phyloP scores from a whole-genome alignment of 139 green algal species.

The Coccomyxa sp. region DNA sequence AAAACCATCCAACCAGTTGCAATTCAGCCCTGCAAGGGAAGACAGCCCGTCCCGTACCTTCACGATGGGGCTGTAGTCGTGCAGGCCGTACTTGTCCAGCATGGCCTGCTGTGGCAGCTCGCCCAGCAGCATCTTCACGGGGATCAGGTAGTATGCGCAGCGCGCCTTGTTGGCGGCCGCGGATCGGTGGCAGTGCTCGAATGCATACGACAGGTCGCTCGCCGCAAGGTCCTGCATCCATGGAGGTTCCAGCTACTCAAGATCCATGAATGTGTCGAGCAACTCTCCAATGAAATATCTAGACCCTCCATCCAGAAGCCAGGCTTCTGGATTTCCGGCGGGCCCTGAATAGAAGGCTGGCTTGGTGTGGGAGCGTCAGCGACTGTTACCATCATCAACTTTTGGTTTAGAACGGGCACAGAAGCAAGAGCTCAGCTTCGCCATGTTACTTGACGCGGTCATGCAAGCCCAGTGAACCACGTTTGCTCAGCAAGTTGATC shows the following conservation, averaged over 20 bases:
- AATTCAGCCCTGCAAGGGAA: neutral
- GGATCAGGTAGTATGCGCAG: constrained; percentile 70
- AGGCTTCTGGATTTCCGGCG: no score
- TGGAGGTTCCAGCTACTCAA: neutral
- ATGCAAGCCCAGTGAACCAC: no score
- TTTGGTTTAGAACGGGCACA: no score
- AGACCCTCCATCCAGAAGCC: no score
- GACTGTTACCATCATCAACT: no score
- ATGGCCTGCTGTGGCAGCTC: constrained; percentile 42
- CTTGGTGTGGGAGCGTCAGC: no score
- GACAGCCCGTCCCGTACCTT: constrained; percentile 15
- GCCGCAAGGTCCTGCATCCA: constrained; percentile 37
- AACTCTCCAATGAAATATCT: no score
- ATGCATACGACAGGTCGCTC: constrained; percentile 52
- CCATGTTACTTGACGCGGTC: no score
- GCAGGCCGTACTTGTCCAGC: constrained; percentile 50
- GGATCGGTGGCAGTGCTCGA: constrained; percentile 52
- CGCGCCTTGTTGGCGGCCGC: constrained; percentile 44
- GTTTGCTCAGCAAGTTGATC: no score
- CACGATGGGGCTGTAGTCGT: constrained; percentile 43
- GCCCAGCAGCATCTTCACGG: constrained; percentile 61
- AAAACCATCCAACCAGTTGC: neutral
- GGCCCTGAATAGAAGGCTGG: no score
- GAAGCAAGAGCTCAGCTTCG: no score
- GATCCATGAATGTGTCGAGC: no score